Percentiles rank a stretch among this genome's conserved stretches.
Conservation (phyloP, 805 yeast genomes). For the Wickerhamomyces canadensis region DNA sequence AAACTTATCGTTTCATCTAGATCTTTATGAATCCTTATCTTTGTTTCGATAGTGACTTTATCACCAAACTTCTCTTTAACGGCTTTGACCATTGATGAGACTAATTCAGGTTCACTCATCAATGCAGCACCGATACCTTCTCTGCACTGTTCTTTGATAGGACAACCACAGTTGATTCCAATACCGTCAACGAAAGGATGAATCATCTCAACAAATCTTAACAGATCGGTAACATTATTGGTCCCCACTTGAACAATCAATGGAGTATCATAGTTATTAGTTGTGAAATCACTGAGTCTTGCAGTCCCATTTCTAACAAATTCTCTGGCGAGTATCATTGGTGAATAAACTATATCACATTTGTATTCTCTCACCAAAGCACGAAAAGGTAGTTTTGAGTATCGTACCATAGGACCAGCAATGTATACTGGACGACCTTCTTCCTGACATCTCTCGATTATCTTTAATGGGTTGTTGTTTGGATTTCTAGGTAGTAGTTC, state of each 20-base stretch:
- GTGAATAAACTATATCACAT: constrained; percentile 84
- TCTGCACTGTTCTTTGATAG: constrained; percentile 87
- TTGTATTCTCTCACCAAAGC: constrained; percentile 67
- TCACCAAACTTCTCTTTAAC: constrained; percentile 74
- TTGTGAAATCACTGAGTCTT: constrained; percentile 77
- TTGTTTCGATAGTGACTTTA: constrained; percentile 76
- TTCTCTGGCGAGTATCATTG: constrained; percentile 95
- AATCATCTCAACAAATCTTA: constrained; percentile 84
- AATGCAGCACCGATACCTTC: constrained; percentile 98
- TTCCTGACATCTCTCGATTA: constrained; percentile 40
- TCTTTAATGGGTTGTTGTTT: constrained; percentile 46
- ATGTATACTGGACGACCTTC: constrained; percentile 54
- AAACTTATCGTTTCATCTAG: constrained; percentile 65
- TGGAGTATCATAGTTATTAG: constrained; percentile 63
- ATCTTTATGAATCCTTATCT: constrained; percentile 83
- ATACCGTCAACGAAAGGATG: constrained; percentile 88
- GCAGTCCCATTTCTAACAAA: constrained; percentile 83
- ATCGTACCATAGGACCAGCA: constrained; percentile 96
- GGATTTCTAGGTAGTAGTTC: constrained; percentile 35
- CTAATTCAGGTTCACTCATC: constrained; percentile 76
- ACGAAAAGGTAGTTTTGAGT: constrained; percentile 89
- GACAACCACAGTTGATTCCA: constrained; percentile 96
- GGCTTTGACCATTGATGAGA: constrained; percentile 77
- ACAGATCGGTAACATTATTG: constrained; percentile 73
- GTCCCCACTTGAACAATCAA: constrained; percentile 89